Conservation (phyloP, 768 basidiomycete genomes). For the Amanita exitialis region DNA sequence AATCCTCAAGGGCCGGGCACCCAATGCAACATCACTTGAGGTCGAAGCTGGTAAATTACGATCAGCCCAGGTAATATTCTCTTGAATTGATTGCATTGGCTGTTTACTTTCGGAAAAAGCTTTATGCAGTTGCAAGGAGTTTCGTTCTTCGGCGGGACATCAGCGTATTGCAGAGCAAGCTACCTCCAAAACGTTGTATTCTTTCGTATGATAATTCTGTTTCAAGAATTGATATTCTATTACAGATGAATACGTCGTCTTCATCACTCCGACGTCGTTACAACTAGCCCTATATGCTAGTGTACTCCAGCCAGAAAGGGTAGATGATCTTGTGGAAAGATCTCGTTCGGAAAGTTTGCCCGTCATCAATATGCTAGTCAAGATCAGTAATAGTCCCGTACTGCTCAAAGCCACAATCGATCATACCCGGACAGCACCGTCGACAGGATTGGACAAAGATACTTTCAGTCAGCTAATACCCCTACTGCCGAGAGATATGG, state of each 20-base stretch:
- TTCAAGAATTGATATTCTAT: neutral
- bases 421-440: conserved; percentile 34
- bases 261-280: conserved; percentile 77
- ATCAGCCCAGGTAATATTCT: conserved; percentile 50
- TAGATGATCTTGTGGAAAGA: conserved; percentile 60
- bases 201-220: neutral
- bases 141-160: conserved; percentile 91
- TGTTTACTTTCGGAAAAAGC: conserved; percentile 25
- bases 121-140: conserved; percentile 65
- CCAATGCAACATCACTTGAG: conserved; percentile 62
- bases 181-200: conserved; percentile 86
- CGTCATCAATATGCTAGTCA: conserved; percentile 71
- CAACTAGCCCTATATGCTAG: conserved; percentile 73
- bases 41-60: conserved; percentile 72
- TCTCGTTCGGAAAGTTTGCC: conserved; percentile 72
- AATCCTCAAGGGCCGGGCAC: conserved; percentile 78
- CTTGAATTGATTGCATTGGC: neutral
- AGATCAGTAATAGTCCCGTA: conserved; percentile 90
- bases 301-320: conserved; percentile 61
- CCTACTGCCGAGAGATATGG: conserved; percentile 49
- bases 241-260: conserved; percentile 97
- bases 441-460: conserved; percentile 14
- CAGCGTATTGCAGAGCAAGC: conserved; percentile 65
- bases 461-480: conserved; percentile 25
- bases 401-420: conserved; percentile 74